A percentile compares a stretch with the other conserved stretches of the same genome.
Evolutionary conservation across 495 filamentous ascomycete genomes (phyloP).

Genomic region (Niebla homalea): DNA sequence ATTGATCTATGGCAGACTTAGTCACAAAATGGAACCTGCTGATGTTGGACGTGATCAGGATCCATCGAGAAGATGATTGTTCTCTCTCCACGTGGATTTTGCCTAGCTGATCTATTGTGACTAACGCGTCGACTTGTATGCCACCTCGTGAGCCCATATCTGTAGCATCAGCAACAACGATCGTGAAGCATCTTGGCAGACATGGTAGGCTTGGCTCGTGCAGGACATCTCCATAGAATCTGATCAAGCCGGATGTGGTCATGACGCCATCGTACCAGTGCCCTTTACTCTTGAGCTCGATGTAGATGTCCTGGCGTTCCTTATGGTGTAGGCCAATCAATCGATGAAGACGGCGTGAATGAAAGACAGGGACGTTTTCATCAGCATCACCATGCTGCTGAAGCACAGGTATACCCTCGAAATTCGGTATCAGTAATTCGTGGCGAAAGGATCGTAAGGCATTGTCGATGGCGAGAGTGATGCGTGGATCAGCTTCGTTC

Average conservation of each 20-base stretch:
- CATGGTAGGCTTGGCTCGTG: background rate
- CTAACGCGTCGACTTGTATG: slow-evolving; percentile 33
- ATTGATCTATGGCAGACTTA: background rate
- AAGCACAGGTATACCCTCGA: slow-evolving; percentile 38
- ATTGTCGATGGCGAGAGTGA: slow-evolving; percentile 29
- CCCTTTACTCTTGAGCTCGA: slow-evolving; percentile 33
- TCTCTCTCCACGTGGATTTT: slow-evolving; percentile 21
- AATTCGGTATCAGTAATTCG: slow-evolving; percentile 39
- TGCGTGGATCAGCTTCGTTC: slow-evolving; percentile 36
- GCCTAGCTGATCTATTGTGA: slow-evolving; percentile 32
- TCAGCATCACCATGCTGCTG: slow-evolving; percentile 44
- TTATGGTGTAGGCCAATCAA: slow-evolving; percentile 29
- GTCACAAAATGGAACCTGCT: slow-evolving; percentile 25
- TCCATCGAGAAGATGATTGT: slow-evolving; percentile 15
- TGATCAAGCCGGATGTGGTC: slow-evolving; percentile 25
- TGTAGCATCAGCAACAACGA: slow-evolving; percentile 36
- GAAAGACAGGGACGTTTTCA: slow-evolving; percentile 46
- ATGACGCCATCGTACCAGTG: slow-evolving; percentile 45
- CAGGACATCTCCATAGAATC: slow-evolving; percentile 28
- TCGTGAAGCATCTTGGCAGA: slow-evolving; percentile 26
- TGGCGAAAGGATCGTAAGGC: slow-evolving; percentile 40
- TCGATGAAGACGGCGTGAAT: slow-evolving; percentile 40
- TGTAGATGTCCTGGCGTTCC: slow-evolving; percentile 26
- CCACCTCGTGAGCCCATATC: slow-evolving; percentile 38
- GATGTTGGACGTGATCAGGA: slow-evolving; percentile 28